A percentile compares a stretch with the other conserved stretches of the same genome.
These are phyloP conservation scores for Rhododendron kiyosumense DNA, from an alignment of 148 eudicot species.

Conservation along the genomic window DNA sequence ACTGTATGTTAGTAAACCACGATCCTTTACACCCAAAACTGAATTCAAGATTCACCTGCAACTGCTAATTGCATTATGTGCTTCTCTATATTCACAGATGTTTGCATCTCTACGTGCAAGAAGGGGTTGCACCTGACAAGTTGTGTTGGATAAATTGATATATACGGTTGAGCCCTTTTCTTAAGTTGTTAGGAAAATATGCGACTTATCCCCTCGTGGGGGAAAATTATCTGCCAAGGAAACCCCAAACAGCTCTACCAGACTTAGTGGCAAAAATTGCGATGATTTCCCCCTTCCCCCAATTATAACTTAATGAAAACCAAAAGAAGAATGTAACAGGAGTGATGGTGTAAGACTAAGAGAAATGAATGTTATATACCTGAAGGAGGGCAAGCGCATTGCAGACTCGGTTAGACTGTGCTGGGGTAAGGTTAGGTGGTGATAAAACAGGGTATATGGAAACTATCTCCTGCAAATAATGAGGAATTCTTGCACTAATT, in stretches of 20 bases:
- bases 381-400: conserved; percentile 94
- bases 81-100: background rate
- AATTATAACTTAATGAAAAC: background rate
- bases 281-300: background rate
- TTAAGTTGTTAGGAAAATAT: background rate
- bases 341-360: background rate
- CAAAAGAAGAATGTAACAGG: background rate
- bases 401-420: conserved; percentile 93
- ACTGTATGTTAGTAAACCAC: background rate
- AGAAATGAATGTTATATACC: conserved; percentile 24
- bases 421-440: conserved; percentile 77
- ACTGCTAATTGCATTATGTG: background rate
- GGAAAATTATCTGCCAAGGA: background rate
- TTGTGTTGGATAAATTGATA: background rate
- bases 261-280: background rate
- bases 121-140: background rate
- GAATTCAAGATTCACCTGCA: background rate
- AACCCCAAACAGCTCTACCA: background rate
- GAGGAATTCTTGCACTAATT: background rate
- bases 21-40: background rate
- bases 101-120: background rate
- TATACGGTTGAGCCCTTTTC: background rate
- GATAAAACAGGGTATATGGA: conserved; percentile 85
- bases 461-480: conserved; percentile 72
- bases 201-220: background rate